Base-by-base conservation (phyloP, 768 basidiomycete genomes). In the Calocera cornea region DNA sequence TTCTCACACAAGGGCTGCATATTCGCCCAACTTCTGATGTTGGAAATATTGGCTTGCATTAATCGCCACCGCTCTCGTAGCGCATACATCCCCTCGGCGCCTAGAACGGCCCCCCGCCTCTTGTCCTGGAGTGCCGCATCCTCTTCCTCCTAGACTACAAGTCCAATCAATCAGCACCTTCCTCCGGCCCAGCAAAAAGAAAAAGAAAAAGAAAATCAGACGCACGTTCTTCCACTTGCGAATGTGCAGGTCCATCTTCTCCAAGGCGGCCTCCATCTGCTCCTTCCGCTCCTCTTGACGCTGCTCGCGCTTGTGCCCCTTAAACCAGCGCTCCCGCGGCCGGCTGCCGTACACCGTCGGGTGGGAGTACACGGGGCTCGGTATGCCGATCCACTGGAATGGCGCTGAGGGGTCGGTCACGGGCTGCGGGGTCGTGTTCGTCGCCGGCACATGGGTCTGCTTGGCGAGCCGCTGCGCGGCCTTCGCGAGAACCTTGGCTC, bases 231-330 rank as follows among this genome's bases (percentile, higher is more conserved):
- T 50, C 44, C 44, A 69, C 11, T 64, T 60, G 11, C 33, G 24
- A n/a, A 69, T 65, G 44, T 49, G 65, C 12, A 33, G 31, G 31
- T 44, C 36, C 68, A 67, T 66, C 16, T 24, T 69, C 31, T 47
- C 34, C 33, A 69, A 19, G 22, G 36, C 27, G 2, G 24, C n/a
- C 36, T 66, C 36, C 38, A 67, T 65, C 31, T 40, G 40, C 67
- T 71, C 38, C 64, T 65, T 17, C 27, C 67, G 47, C 27, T 66
- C 64, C 40, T 16, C 34, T 64, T 65, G 27, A 31, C 50, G 54
- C 67, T 60, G 68, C 78, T 92, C 87, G 87, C 88, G 91, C 72
- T 83, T 88, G 80, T 92, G 90, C n/a, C 90, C 90, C 81, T 92
- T 93, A 84, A 93, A 92, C 90, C 92, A 92, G 69, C 83, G 80